Evolutionary conservation across 352 stramenopile genomes (phyloP).

Genomic region (Pythium monospermum): DNA sequence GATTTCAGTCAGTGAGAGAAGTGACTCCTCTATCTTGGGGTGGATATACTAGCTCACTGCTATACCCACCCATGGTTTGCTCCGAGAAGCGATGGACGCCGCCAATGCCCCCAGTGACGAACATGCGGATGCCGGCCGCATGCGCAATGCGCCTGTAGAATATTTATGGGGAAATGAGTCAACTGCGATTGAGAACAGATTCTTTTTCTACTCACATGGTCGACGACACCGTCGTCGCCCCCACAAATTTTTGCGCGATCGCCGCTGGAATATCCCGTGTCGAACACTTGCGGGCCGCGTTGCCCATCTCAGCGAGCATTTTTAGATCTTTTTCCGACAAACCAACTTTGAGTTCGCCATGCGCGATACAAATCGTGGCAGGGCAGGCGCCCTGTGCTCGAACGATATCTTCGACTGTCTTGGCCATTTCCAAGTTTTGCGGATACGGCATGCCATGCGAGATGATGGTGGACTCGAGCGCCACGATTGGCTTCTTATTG

Average conservation of each 20-base stretch:
- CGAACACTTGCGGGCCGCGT: slow-evolving; percentile 65
- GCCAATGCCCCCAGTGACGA: slow-evolving; percentile 96
- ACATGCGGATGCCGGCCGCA: slow-evolving; percentile 93
- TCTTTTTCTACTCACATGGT: slow-evolving; percentile 80
- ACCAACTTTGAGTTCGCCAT: slow-evolving; percentile 85
- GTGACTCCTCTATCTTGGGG: too few species aligned
- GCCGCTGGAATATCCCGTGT: slow-evolving; percentile 80
- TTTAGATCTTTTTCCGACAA: slow-evolving; percentile 52
- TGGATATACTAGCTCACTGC: too few species aligned
- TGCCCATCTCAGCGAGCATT: slow-evolving; percentile 60
- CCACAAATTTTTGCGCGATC: slow-evolving; percentile 69
- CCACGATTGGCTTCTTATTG: slow-evolving; percentile 67
- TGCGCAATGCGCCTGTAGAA: slow-evolving; percentile 84
- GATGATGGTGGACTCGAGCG: slow-evolving; percentile 99
- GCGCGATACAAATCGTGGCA: slow-evolving; percentile 96
- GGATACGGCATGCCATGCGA: slow-evolving; percentile 98
- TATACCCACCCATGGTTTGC: slow-evolving; percentile 84
- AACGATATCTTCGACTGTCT: slow-evolving; percentile 89
- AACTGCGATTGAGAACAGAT: not conserved
- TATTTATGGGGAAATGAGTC: not conserved
- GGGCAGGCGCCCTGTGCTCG: slow-evolving; percentile 80
- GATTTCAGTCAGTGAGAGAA: not conserved
- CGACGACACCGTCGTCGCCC: slow-evolving; percentile 95
- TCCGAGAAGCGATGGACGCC: slow-evolving; percentile 96
- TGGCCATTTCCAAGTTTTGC: slow-evolving; percentile 94